These are phyloP conservation scores for Phlegmacium glaucopus DNA, from an alignment of 768 basidiomycete genomes.

Conservation along the genomic window DNA sequence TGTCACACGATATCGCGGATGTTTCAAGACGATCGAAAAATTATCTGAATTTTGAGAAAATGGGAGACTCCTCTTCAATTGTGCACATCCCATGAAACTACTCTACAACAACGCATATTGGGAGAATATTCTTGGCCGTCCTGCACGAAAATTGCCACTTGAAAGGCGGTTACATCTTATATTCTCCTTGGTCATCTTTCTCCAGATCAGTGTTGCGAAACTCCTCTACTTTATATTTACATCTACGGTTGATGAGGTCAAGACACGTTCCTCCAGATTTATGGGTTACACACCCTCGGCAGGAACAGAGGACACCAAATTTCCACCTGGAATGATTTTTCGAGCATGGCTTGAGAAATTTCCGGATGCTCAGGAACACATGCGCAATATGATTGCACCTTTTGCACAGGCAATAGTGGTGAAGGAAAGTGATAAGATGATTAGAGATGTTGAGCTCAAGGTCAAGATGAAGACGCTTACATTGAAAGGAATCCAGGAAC, in stretches of 20 bases:
- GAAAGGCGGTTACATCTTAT: slow-evolving; percentile 2
- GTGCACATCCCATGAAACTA: no score
- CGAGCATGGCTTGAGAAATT: slow-evolving; percentile 5
- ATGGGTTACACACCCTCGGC: slow-evolving; percentile 6
- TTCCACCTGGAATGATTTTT: slow-evolving; percentile 1
- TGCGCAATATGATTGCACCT: background rate
- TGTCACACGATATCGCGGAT: no score
- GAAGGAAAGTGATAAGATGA: slow-evolving; percentile 8
- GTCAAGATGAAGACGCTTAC: slow-evolving; percentile 5
- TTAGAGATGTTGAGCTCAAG: background rate
- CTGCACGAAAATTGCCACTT: no score
- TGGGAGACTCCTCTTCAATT: no score
- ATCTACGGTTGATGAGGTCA: slow-evolving; percentile 8
- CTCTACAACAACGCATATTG: no score
- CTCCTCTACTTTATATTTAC: slow-evolving; percentile 11
- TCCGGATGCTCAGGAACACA: background rate
- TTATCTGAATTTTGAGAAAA: no score
- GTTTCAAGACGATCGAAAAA: no score
- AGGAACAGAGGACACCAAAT: background rate
- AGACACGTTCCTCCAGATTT: slow-evolving; percentile 3
- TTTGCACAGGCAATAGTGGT: background rate
- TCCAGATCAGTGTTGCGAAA: slow-evolving; percentile 9
- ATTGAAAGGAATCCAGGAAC: background rate
- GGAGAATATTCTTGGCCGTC: no score
- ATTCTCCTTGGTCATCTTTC: slow-evolving; percentile 14